phyloP scores from a whole-genome alignment of 331 rosid genomes.

The Malus hybrid region DNA sequence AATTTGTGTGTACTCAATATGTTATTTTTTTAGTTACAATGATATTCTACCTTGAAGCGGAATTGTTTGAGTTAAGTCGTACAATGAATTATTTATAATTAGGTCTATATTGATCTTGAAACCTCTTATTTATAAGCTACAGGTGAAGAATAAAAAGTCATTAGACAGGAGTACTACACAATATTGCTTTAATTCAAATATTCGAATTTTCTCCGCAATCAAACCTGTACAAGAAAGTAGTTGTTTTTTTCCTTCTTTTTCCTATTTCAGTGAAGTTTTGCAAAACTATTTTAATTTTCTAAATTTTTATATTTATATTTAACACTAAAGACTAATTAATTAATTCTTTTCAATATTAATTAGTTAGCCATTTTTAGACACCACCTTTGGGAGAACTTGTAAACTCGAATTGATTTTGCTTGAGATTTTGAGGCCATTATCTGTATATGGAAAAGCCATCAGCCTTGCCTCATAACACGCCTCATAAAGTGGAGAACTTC shows the following conservation, averaged over 20 bases:
- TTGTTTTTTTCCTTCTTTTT: background rate
- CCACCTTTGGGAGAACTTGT: background rate
- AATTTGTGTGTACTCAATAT: background rate
- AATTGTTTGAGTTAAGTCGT: background rate
- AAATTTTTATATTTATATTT: no score
- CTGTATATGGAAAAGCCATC: background rate
- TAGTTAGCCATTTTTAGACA: background rate
- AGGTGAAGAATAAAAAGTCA: no score
- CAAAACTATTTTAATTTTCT: background rate
- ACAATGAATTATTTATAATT: no score
- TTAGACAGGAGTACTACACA: background rate
- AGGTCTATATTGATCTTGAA: no score
- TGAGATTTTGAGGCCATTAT: background rate
- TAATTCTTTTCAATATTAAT: background rate
- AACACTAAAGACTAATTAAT: background rate
- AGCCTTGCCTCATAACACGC: background rate
- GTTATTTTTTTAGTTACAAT: background rate
- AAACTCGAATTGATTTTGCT: background rate
- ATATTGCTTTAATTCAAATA: background rate
- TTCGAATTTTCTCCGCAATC: no score
- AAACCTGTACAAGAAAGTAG: background rate
- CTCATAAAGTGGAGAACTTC: background rate
- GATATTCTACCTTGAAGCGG: background rate
- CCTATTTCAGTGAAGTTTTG: background rate
- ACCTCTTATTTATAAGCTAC: no score